These are phyloP conservation scores for Chrysoporthe deuterocubensis DNA, from an alignment of 2,329 filamentous ascomycete genomes.

Conservation along the genomic window DNA sequence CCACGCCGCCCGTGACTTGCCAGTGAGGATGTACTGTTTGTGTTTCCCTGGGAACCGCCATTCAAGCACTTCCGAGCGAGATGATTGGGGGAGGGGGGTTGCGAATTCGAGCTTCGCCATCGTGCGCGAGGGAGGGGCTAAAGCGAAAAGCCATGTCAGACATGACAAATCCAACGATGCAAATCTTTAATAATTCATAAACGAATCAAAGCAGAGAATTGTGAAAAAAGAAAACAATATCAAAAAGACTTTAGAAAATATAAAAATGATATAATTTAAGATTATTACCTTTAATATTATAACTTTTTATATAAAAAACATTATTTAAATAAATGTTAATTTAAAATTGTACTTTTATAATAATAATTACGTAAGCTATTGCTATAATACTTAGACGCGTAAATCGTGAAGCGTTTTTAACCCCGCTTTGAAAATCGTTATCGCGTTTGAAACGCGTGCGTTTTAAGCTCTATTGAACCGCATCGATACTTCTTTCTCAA, in stretches of 20 bases:
- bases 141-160: background rate
- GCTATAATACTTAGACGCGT: background rate
- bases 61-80: slow-evolving; percentile 49
- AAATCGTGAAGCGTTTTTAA: background rate
- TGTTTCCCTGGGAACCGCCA: slow-evolving; percentile 51
- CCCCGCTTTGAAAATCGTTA: background rate
- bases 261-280: too few species aligned
- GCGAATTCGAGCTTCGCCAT: slow-evolving; percentile 40
- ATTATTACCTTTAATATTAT: background rate
- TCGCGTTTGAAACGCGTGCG: background rate
- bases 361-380: background rate
- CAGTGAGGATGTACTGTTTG: slow-evolving; percentile 47
- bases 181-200: background rate
- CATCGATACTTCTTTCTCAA: background rate
- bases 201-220: too few species aligned
- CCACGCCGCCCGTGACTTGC: slow-evolving; percentile 54
- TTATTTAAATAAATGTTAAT: too few species aligned
- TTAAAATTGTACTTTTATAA: background rate
- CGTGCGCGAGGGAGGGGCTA: background rate
- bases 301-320: too few species aligned
- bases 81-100: slow-evolving; percentile 48
- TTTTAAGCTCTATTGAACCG: background rate
- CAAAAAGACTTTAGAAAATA: too few species aligned
- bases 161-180: background rate
- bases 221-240: too few species aligned